A percentile compares a stretch with the other conserved stretches of the same genome.
These are phyloP conservation scores for Atkinsonella texensis DNA, from an alignment of 2,329 filamentous ascomycete genomes.

Conservation along the genomic window DNA sequence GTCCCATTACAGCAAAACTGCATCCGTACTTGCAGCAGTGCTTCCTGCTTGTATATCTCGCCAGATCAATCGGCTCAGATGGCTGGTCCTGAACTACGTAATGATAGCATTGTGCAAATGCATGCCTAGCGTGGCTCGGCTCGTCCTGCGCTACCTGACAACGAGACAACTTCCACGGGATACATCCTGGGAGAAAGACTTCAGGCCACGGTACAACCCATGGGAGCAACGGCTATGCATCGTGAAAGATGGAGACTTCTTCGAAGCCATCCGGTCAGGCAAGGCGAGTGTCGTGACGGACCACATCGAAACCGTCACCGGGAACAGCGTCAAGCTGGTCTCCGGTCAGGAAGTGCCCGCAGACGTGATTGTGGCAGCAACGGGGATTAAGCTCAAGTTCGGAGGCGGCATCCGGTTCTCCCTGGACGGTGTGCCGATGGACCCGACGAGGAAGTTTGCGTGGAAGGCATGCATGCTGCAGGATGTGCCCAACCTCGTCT, in stretches of 20 bases:
- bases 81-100: conserved; percentile 29
- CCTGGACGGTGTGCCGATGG: conserved; percentile 36
- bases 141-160: conserved; percentile 29
- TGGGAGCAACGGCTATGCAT: conserved; percentile 61
- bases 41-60: conserved; percentile 32
- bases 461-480: conserved; percentile 53
- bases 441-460: conserved; percentile 32
- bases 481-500: conserved; percentile 46
- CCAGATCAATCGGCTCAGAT: conserved; percentile 34
- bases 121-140: conserved; percentile 33
- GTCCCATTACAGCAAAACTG: conserved; percentile 28
- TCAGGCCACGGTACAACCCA: conserved; percentile 41
- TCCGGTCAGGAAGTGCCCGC: conserved; percentile 34
- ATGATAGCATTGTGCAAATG: conserved; percentile 34
- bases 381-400: conserved; percentile 45
- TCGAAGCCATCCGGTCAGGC: conserved; percentile 23
- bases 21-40: conserved; percentile 22
- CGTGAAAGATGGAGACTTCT: conserved; percentile 35
- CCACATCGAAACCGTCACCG: conserved; percentile 31
- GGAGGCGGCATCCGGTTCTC: conserved; percentile 38
- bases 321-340: conserved; percentile 29
- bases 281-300: conserved; percentile 32
- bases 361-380: conserved; percentile 54
- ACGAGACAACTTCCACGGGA: conserved; percentile 33
- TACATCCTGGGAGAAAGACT: conserved; percentile 40